Evolutionary conservation across 306 rosid species (phyloP).

Genomic region (Dalbergia cultrata): DNA sequence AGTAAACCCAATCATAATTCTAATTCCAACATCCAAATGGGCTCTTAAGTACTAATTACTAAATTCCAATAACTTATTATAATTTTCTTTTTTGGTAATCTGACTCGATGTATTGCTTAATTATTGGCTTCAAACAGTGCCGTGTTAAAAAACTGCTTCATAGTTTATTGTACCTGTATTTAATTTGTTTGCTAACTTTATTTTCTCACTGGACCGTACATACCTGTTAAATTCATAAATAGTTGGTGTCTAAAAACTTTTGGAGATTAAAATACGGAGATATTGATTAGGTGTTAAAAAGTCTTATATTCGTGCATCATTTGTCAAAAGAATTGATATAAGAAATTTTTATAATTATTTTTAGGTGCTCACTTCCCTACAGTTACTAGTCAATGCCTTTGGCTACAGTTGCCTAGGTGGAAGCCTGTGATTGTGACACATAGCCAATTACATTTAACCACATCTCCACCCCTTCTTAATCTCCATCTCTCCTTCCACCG

Average conservation of each 20-base stretch:
- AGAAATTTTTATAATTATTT: too few relatives aligned
- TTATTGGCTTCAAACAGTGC: too few relatives aligned
- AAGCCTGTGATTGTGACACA: too few relatives aligned
- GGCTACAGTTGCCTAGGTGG: too few relatives aligned
- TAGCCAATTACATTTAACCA: too few relatives aligned
- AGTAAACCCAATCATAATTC: too few relatives aligned
- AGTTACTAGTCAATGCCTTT: too few relatives aligned
- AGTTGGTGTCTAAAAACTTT: neutral
- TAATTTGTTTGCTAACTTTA: neutral
- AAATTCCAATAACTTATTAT: neutral
- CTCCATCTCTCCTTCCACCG: too few relatives aligned
- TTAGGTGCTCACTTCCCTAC: too few relatives aligned
- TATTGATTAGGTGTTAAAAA: neutral
- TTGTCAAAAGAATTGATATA: neutral
- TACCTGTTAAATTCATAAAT: neutral
- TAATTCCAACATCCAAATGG: too few relatives aligned
- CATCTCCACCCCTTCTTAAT: too few relatives aligned
- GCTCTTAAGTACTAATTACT: too few relatives aligned
- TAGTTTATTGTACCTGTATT: neutral
- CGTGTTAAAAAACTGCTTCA: neutral
- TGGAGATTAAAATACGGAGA: neutral
- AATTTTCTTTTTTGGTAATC: neutral
- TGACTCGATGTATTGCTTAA: neutral
- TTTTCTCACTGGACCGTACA: neutral
- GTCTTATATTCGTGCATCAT: neutral